Conservation (phyloP, 2,329 filamentous ascomycete species). For the Massarina eburnea region DNA sequence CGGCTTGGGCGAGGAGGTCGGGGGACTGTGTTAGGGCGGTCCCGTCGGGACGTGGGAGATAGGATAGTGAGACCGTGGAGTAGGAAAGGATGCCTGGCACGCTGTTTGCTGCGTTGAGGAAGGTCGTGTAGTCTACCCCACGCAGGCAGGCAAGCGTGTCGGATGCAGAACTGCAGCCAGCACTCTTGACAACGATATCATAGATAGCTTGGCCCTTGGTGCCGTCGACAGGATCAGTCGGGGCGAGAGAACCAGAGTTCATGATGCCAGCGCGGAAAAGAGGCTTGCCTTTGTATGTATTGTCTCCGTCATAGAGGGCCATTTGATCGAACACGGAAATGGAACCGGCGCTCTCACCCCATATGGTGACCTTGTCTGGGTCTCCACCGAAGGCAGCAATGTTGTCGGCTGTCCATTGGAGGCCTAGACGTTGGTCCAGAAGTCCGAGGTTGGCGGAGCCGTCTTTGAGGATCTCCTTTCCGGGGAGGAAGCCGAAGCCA, state of each 20-base stretch:
- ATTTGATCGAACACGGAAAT: slow-evolving; percentile 79
- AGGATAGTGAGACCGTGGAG: slow-evolving; percentile 68
- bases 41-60: slow-evolving; percentile 73
- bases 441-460: slow-evolving; percentile 71
- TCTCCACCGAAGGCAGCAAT: slow-evolving; percentile 79
- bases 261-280: slow-evolving; percentile 79
- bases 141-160: slow-evolving; percentile 55
- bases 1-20: slow-evolving; percentile 56
- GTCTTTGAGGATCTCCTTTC: slow-evolving; percentile 67
- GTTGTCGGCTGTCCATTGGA: slow-evolving; percentile 78
- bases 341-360: slow-evolving; percentile 61
- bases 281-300: slow-evolving; percentile 71
- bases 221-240: slow-evolving; percentile 60
- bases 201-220: slow-evolving; percentile 64
- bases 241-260: slow-evolving; percentile 49
- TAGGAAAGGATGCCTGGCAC: slow-evolving; percentile 71
- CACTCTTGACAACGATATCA: slow-evolving; percentile 51
- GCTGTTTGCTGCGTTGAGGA: slow-evolving; percentile 66
- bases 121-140: slow-evolving; percentile 47
- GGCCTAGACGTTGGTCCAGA: slow-evolving; percentile 69
- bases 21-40: slow-evolving; percentile 63
- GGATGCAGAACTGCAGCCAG: slow-evolving; percentile 47
- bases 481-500: slow-evolving; percentile 73
- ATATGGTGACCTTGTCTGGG: slow-evolving; percentile 75
- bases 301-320: slow-evolving; percentile 70